These are phyloP conservation scores for Saxophila tyrrhenica DNA, from an alignment of 495 filamentous ascomycete species.

Conservation along the genomic window DNA sequence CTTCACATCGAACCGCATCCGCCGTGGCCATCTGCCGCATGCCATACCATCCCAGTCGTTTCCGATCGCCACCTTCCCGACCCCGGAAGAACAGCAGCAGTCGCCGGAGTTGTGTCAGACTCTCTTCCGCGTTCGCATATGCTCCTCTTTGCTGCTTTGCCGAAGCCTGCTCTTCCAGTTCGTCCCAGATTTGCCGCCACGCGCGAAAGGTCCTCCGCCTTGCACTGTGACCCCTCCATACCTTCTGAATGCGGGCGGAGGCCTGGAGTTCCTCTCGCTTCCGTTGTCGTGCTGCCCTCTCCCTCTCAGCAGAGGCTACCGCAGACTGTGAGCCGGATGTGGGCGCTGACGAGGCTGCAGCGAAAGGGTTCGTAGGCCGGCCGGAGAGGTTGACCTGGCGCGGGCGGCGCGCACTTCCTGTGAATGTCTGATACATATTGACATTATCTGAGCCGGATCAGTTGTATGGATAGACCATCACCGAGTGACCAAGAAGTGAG, in stretches of 20 bases:
- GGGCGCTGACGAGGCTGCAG: constrained; percentile 30
- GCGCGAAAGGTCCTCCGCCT: constrained; percentile 43
- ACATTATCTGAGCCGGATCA: too few relatives aligned
- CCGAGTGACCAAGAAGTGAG: not conserved
- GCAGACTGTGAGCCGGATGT: constrained; percentile 56
- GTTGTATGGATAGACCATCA: too few relatives aligned
- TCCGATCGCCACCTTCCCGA: constrained; percentile 27
- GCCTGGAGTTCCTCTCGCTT: constrained; percentile 72
- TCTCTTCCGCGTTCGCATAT: constrained; percentile 41
- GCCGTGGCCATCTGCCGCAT: constrained; percentile 25
- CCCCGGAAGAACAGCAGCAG: constrained; percentile 29
- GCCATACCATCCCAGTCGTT: constrained; percentile 26
- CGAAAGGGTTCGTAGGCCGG: constrained; percentile 66
- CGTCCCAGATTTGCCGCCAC: constrained; percentile 63
- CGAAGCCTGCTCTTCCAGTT: constrained; percentile 9
- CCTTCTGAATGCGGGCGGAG: constrained; percentile 59
- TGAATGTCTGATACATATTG: constrained; percentile 84
- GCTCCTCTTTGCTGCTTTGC: constrained; percentile 20
- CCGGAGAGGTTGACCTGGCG: constrained; percentile 93
- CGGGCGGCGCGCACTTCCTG: constrained; percentile 69
- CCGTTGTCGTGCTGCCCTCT: constrained; percentile 65
- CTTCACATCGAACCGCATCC: constrained; percentile 7
- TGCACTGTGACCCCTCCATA: constrained; percentile 69
- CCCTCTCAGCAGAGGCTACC: constrained; percentile 73
- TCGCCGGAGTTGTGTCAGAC: constrained; percentile 27